Conservation (phyloP, 192 early-diverging fungal species). For the Oehlia diaphana region DNA sequence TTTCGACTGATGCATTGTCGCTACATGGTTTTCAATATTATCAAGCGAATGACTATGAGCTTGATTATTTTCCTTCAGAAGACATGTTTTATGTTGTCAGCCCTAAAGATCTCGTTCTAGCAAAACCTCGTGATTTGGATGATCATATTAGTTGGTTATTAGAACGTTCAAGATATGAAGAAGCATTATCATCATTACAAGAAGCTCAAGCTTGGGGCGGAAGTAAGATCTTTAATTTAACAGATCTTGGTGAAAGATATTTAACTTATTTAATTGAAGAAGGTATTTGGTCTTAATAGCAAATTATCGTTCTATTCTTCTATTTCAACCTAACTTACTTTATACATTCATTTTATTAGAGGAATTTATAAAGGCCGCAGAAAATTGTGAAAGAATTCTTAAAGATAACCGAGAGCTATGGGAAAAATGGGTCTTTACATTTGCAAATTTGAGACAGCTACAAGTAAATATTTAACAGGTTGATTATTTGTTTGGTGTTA, state of each 20-base stretch:
- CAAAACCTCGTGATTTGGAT: constrained; percentile 81
- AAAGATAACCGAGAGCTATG: constrained; percentile 57
- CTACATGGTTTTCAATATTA: constrained; percentile 83
- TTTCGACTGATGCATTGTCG: constrained; percentile 87
- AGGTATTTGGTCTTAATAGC: constrained; percentile 37
- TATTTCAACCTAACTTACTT: neutral
- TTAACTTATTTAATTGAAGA: constrained; percentile 72
- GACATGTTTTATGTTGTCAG: constrained; percentile 90
- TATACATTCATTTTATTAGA: constrained; percentile 32
- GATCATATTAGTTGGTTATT: constrained; percentile 95
- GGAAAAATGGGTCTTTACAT: constrained; percentile 92
- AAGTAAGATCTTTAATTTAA: constrained; percentile 59
- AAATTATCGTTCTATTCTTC: neutral
- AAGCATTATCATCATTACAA: constrained; percentile 70
- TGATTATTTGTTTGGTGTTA: neutral
- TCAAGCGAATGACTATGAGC: constrained; percentile 92
- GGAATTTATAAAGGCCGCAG: constrained; percentile 69
- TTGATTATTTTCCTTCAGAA: constrained; percentile 66
- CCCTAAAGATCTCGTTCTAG: constrained; percentile 92
- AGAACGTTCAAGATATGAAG: constrained; percentile 76
- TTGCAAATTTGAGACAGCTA: constrained; percentile 77
- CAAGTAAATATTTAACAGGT: constrained; percentile 39
- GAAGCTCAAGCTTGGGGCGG: constrained; percentile 60
- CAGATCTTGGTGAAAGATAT: constrained; percentile 82
- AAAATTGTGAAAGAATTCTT: constrained; percentile 73